Evolutionary conservation across 805 yeast species (phyloP).

Genomic region (Candida hungchunana): DNA sequence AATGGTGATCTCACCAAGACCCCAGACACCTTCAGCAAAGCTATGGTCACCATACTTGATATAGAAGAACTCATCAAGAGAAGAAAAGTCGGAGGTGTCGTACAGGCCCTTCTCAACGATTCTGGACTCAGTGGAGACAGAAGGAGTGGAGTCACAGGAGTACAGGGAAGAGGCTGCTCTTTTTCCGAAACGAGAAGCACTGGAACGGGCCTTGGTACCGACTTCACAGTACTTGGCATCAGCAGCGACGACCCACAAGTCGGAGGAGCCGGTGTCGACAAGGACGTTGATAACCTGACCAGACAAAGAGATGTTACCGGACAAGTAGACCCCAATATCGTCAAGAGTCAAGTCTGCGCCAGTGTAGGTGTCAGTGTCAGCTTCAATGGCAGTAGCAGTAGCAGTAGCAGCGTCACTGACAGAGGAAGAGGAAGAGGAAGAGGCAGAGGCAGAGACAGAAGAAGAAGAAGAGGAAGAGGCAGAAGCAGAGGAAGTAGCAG

Average conservation of each 20-base stretch:
- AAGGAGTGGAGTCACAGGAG: neutral
- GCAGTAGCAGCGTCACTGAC: too few species aligned
- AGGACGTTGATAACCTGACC: slow-evolving; percentile 26
- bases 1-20: slow-evolving; percentile 51
- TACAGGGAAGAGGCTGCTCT: neutral
- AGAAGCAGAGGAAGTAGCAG: slow-evolving; percentile 4
- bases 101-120: slow-evolving; percentile 1
- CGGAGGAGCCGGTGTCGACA: slow-evolving; percentile 34
- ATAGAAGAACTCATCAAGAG: slow-evolving; percentile 28
- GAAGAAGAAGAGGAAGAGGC: too few species aligned
- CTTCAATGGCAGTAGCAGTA: too few species aligned
- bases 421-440: slow-evolving; percentile 3
- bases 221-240: slow-evolving; percentile 27
- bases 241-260: slow-evolving; percentile 30
- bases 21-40: slow-evolving; percentile 54
- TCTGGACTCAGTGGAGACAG: neutral
- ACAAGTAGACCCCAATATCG: slow-evolving; percentile 11
- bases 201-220: neutral
- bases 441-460: too few species aligned
- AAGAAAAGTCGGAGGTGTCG: slow-evolving; percentile 1
- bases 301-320: slow-evolving; percentile 12
- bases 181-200: neutral
- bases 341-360: slow-evolving; percentile 2
- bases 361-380: slow-evolving; percentile 2
- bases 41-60: slow-evolving; percentile 46